Percentiles rank a stretch among this genome's conserved stretches.
Evolutionary conservation across 371 early-diverging fungal species (phyloP).

Genomic region (Encephalitozoon romaleae): DNA sequence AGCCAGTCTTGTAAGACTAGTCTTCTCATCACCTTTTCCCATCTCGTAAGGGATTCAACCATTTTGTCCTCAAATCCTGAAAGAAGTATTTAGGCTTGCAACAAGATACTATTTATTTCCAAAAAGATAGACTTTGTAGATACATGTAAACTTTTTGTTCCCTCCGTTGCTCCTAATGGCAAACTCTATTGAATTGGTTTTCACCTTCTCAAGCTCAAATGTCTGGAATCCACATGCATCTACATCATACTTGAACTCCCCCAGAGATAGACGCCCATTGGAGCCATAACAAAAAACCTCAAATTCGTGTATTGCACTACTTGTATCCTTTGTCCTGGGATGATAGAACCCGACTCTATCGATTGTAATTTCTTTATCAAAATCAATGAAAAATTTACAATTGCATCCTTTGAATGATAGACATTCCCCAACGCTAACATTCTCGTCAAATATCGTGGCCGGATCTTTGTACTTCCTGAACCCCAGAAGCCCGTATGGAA

Average conservation of each 20-base stretch:
- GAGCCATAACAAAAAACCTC: conserved; percentile 14
- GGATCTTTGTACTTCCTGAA: conserved; percentile 11
- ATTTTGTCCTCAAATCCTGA: background rate
- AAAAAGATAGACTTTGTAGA: conserved; percentile 55
- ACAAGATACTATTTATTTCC: conserved; percentile 23
- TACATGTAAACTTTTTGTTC: conserved; percentile 41
- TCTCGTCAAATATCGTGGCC: conserved; percentile 5
- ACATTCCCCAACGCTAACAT: conserved; percentile 25
- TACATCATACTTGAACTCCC: conserved; percentile 45
- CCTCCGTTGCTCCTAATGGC: conserved; percentile 48
- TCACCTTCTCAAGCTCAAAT: conserved; percentile 21
- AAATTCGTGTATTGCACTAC: conserved; percentile 46
- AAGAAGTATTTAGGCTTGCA: background rate
- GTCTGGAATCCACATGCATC: conserved; percentile 36
- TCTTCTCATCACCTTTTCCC: background rate
- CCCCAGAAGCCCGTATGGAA: conserved; percentile 30
- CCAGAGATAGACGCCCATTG: conserved; percentile 19
- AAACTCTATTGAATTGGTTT: conserved; percentile 29
- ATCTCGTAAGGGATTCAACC: background rate
- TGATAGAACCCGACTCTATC: conserved; percentile 47
- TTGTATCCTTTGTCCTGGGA: conserved; percentile 39
- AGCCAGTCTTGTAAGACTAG: conserved; percentile 76
- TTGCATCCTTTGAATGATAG: conserved; percentile 27
- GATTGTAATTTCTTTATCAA: conserved; percentile 37
- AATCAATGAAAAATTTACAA: conserved; percentile 36